Base-by-base conservation (phyloP, 768 basidiomycete genomes). In the Naematelia encephala region DNA sequence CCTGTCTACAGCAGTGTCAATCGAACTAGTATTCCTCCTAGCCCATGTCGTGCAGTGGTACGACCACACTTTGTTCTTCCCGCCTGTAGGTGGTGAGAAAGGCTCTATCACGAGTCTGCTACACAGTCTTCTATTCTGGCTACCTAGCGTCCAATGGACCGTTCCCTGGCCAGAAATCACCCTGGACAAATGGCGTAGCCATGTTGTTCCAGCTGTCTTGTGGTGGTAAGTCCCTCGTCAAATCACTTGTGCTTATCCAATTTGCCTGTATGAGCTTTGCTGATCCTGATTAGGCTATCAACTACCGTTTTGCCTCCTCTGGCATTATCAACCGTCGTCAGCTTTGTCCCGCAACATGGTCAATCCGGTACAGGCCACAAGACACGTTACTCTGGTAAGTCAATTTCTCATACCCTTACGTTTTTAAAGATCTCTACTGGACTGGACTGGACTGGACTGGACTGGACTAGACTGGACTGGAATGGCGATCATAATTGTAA, bases 241-340 rank as follows among this genome's bases (percentile, higher is more conserved):
- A 8, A 8, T 47, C 57, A 14, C 22, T 8, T 22, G 28, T 14
- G 11, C 21, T 28, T 46, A 19, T n/a, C n/a, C 12, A 2, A 2
- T 43, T 49, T 28, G 45, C 26, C 43, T 1, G 23, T 25, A 46
- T 39, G 22, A 28, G 21, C 16, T 50, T n/a, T n/a, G 45, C 21
- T 45, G 25, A 55, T n/a, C n/a, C 46, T 47, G 19, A 47, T 11
- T 26, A 76, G 74, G 74, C 34, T 70, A 27, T 62, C 62, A 50
- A 60, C 67, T 19, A 76, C 75, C n/a, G 68, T 76, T 23, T 19
- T 74, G 1, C 75, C 75, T 12, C 69, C 75, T 22, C 61, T 68
- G 39, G 62, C 70, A 1, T 29, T 66, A 5, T 70, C 70, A 13
- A 69, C 65, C 51, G 25, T 76, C 4, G 63, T 76, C 28, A 57